Percentiles rank a stretch among this genome's conserved stretches.
Conservation (phyloP, 805 yeast genomes). For the Sporopachydermia lactativora region DNA sequence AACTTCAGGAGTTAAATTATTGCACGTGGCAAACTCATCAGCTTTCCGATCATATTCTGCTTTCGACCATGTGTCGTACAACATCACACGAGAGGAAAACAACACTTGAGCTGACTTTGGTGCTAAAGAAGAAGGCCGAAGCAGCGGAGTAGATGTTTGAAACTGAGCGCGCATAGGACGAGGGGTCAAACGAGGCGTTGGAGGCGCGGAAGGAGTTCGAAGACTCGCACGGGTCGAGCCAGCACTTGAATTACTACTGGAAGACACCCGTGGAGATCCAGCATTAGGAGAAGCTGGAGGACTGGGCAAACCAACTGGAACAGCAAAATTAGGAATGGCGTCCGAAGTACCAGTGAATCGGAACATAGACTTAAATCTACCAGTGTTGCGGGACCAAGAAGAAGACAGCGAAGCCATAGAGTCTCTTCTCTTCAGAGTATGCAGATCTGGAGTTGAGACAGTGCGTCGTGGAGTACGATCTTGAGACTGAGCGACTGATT, state of each 20-base stretch:
- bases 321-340: not conserved
- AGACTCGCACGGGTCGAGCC: not conserved
- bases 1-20: not conserved
- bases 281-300: not conserved
- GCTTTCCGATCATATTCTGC: conserved; percentile 1
- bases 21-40: conserved; percentile 2
- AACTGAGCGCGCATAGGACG: conserved; percentile 24
- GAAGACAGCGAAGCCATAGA: not conserved
- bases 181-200: not conserved
- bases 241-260: too few relatives aligned
- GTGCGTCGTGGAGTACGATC: not conserved
- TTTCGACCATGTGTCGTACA: not conserved
- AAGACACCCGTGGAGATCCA: not conserved
- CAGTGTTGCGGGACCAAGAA: not conserved
- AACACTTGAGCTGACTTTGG: not conserved
- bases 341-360: not conserved
- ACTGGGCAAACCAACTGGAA: not conserved
- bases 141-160: conserved; percentile 65
- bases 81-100: not conserved
- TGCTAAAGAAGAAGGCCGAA: not conserved
- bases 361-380: not conserved
- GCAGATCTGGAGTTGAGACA: not conserved
- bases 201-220: not conserved
- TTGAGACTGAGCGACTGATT: not conserved
- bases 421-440: not conserved